Conservation (phyloP, 1,284 basidiomycete genomes). For the Nidula niveotomentosa region DNA sequence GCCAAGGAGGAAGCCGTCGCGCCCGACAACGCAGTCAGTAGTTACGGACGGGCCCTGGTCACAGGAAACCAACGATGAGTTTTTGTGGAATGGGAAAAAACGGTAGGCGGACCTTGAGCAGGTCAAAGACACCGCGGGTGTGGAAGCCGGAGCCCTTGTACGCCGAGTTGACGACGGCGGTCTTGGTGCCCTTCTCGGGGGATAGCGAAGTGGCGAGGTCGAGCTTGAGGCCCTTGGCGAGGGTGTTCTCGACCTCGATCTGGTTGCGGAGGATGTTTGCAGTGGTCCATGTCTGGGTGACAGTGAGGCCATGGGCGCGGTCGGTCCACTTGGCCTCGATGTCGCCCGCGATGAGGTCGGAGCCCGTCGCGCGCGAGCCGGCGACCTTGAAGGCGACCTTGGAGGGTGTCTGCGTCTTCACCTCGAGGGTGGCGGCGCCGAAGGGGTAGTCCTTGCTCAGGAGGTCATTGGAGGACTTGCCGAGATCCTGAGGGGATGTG, state of each 20-base stretch:
- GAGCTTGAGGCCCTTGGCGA: conserved; percentile 97
- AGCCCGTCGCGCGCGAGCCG: conserved; percentile 76
- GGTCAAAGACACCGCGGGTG: conserved; percentile 88
- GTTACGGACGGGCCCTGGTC: conserved; percentile 93
- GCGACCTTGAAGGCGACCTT: conserved; percentile 88
- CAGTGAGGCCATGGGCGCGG: conserved; percentile 85
- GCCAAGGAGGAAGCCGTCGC: conserved; percentile 97
- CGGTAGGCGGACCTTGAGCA: conserved; percentile 80
- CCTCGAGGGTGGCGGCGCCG: conserved; percentile 78
- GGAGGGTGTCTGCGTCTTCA: conserved; percentile 95
- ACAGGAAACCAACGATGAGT: conserved; percentile 4
- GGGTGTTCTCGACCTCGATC: conserved; percentile 97
- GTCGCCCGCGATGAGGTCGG: conserved; percentile 76
- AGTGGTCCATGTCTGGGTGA: conserved; percentile 96
- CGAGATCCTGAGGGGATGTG: conserved; percentile 70
- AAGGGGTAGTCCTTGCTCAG: conserved; percentile 94
- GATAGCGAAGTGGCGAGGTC: conserved; percentile 86
- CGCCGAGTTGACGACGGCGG: conserved; percentile 78
- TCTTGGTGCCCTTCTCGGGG: conserved; percentile 86
- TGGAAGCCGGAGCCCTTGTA: conserved; percentile 99
- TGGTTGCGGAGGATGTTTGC: conserved; percentile 89
- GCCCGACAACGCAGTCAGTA: conserved; percentile 93
- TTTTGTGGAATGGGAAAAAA: conserved; percentile 5
- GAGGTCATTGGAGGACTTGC: conserved; percentile 96
- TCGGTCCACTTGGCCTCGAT: conserved; percentile 91